Evolutionary conservation across 441 rosid species (phyloP).

Genomic region (Jatropha podagrica): DNA sequence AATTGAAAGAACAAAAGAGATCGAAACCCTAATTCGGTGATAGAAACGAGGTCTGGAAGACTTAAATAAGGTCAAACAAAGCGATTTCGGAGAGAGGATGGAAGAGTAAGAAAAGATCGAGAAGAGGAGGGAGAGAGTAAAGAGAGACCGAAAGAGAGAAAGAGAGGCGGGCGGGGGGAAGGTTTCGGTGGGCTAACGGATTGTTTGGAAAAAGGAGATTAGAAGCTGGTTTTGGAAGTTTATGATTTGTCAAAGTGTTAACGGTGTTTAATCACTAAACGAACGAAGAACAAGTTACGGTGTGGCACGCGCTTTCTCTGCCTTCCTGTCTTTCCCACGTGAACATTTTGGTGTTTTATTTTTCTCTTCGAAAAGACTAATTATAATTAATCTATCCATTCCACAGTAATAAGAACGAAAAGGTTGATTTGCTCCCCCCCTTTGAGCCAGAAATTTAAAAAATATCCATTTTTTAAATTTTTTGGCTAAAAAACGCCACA

Average conservation of each 20-base stretch:
- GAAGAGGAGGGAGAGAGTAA: not conserved
- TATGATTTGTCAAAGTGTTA: not conserved
- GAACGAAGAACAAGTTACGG: not conserved
- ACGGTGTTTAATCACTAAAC: not conserved
- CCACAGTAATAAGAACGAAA: too few relatives aligned
- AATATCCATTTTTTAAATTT: too few relatives aligned
- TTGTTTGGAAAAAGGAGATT: not conserved
- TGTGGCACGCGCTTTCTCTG: constrained; percentile 15
- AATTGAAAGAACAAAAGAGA: not conserved
- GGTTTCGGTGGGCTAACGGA: not conserved
- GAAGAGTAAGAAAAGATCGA: not conserved
- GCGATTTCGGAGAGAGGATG: constrained; percentile 1
- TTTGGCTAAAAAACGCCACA: too few relatives aligned
- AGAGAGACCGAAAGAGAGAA: not conserved
- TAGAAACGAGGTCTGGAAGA: not conserved
- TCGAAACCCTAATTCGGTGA: not conserved
- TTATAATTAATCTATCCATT: too few relatives aligned
- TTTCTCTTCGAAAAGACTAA: too few relatives aligned
- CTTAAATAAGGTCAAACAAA: constrained; percentile 9
- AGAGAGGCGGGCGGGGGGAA: not conserved
- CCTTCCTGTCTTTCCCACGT: not conserved
- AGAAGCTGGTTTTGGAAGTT: not conserved
- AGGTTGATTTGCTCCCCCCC: too few relatives aligned
- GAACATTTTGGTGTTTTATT: too few relatives aligned
- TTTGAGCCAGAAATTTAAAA: too few relatives aligned